Base-by-base conservation (phyloP, 1,139 yeast genomes). In the Diutina siamensis region DNA sequence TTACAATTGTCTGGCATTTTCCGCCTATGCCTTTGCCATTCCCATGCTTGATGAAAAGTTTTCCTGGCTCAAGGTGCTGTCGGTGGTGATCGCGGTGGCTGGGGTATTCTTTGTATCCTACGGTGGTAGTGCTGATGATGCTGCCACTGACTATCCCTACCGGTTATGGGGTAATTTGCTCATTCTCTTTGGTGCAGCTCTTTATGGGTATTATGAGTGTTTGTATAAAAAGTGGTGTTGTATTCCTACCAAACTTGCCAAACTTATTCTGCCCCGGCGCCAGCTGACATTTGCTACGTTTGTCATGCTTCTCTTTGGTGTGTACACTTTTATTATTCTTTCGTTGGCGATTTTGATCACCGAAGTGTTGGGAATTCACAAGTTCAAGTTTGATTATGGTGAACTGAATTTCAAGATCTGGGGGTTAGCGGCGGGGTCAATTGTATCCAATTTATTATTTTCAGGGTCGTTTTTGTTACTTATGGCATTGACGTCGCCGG, bases 401-500 rank as follows among this genome's bases (percentile, higher is more conserved):
- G 61, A 68, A 0, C 62, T 72, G 4, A 56, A 67, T 0, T 55
- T 53, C 1, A 56, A 20, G 4, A 67, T 71, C 10, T 72, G 80
- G 76, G 49, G 61, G 1, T 70, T 70, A 45, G 68, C 78, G 31
- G 41, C 64, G 1, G 65, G 79, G 7, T 77, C 82, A 2, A 68
- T 83, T 1, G 51, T 76, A 1, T 72, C 83, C 18, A 87, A 87
- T 58, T 67, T 84, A 52, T 54, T 75, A 1, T 87, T 84, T 58
- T 80, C 87, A 44, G 83, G 85, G 2, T 70, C 83, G 40, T 85
- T 87, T 55, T 69, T 87, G 50, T 74, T 88, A 2, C 67, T 87
- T 52, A 84, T 86, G 83, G 82, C 95, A 1, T 71, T 87, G 49
- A 87, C 95, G 0, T 80, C 85, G 15, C 95, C 96, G 0, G 95